phyloP scores from a whole-genome alignment of 106 monocot species.

The Acorus gramineus region DNA sequence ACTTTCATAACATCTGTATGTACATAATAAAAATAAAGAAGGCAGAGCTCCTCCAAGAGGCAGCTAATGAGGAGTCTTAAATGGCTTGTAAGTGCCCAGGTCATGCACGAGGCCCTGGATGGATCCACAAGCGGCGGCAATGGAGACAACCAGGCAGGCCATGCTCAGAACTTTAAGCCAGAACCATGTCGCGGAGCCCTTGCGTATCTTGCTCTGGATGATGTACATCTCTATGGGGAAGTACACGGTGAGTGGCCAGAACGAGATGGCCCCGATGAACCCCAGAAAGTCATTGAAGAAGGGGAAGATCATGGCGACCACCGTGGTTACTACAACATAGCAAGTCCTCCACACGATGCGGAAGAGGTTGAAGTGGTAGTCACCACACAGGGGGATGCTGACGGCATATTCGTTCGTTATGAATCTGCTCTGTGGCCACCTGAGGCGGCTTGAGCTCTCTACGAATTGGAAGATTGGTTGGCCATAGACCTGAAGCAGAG shows the following conservation, averaged over 20 bases:
- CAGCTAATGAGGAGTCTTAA: too few species aligned
- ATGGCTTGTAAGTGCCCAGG: too few species aligned
- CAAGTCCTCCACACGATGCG: constrained; percentile 23
- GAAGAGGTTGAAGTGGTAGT: constrained; percentile 13
- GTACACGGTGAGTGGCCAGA: constrained; percentile 29
- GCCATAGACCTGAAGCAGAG: constrained; percentile 26
- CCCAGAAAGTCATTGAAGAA: constrained; percentile 38
- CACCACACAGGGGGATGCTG: constrained; percentile 3
- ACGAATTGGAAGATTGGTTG: constrained; percentile 36
- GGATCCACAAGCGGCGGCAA: too few species aligned
- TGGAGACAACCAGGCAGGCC: neutral
- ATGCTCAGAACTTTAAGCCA: constrained; percentile 13
- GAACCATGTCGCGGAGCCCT: constrained; percentile 8
- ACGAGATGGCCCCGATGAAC: constrained; percentile 18
- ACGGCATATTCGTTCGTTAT: constrained; percentile 8
- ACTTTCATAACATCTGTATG: too few species aligned
- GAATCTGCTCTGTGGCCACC: constrained; percentile 16
- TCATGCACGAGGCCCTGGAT: too few species aligned
- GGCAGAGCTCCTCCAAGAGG: too few species aligned
- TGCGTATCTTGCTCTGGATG: constrained; percentile 8
- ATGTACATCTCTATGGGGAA: constrained; percentile 26
- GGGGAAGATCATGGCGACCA: constrained; percentile 32
- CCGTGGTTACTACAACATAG: constrained; percentile 21
- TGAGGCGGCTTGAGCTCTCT: constrained; percentile 6
- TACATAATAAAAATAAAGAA: too few species aligned